Evolutionary conservation across 345 rosid genomes (phyloP).

Genomic region (Adansonia digitata): DNA sequence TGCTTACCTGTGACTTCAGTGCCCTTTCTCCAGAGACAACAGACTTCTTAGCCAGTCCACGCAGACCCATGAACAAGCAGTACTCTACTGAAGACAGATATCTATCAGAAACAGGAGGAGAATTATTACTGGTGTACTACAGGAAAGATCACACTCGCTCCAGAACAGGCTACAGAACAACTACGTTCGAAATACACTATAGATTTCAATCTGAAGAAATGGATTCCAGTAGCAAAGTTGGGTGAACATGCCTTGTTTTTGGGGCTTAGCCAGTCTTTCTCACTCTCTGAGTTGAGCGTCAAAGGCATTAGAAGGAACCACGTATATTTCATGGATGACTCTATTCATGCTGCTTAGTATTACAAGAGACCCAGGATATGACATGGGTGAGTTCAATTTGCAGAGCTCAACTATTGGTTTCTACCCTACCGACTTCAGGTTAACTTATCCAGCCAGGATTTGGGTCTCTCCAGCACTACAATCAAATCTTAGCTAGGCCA

Average conservation of each 20-base stretch:
- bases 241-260: neutral
- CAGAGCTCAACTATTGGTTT: neutral
- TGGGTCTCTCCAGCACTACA: neutral
- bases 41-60: neutral
- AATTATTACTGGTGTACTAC: neutral
- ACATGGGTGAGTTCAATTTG: neutral
- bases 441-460: neutral
- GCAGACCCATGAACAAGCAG: neutral
- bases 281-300: neutral
- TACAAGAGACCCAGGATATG: neutral
- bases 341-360: neutral
- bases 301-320: neutral
- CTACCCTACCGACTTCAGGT: slow-evolving; percentile 1
- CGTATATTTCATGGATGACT: neutral
- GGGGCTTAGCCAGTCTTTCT: neutral
- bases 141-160: neutral
- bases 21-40: neutral
- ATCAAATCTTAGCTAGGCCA: neutral
- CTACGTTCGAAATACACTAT: neutral
- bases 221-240: neutral
- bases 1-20: neutral
- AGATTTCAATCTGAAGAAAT: slow-evolving; percentile 5
- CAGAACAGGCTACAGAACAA: neutral
- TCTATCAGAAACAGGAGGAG: neutral
- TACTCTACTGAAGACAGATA: neutral